phyloP scores from a whole-genome alignment of 352 stramenopile genomes.

The Phytophthora ohioensis region DNA sequence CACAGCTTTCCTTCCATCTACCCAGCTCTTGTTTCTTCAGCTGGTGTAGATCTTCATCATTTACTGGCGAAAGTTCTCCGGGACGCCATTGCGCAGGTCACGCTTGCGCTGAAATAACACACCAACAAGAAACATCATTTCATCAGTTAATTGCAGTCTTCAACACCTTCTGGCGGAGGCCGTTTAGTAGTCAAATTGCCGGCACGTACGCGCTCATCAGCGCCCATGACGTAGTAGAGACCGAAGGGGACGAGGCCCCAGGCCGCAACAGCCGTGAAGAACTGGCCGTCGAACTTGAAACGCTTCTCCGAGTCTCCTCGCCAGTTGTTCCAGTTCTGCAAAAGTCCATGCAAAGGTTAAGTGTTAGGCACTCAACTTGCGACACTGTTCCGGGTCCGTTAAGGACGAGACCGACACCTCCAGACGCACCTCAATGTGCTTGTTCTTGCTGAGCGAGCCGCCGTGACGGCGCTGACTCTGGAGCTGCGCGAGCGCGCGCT shows the following conservation, averaged over 20 bases:
- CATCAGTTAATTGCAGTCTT: not conserved
- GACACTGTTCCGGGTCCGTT: not conserved
- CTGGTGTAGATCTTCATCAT: not conserved
- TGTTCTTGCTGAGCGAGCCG: constrained; percentile 84
- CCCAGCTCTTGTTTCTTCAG: not conserved
- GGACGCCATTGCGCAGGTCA: constrained; percentile 53
- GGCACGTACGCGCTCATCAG: constrained; percentile 69
- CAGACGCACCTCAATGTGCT: constrained; percentile 76
- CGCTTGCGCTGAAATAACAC: constrained; percentile 44
- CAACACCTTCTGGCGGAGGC: too few species aligned
- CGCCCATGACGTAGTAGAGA: constrained; percentile 71
- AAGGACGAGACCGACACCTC: not conserved
- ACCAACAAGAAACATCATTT: not conserved
- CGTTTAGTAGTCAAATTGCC: not conserved
- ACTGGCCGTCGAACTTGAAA: constrained; percentile 76
- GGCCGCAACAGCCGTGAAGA: constrained; percentile 62
- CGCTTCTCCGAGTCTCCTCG: constrained; percentile 85
- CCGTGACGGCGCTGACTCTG: constrained; percentile 78
- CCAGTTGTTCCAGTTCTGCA: constrained; percentile 89
- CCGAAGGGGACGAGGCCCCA: constrained; percentile 71
- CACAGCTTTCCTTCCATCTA: not conserved
- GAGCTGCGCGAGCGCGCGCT: constrained; percentile 53
- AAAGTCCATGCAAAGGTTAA: not conserved
- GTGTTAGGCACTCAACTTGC: not conserved
- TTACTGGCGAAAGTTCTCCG: constrained; percentile 72